A percentile compares a stretch with the other conserved stretches of the same genome.
phyloP scores from a whole-genome alignment of 805 yeast genomes.

The Monosporozyma servazzii region DNA sequence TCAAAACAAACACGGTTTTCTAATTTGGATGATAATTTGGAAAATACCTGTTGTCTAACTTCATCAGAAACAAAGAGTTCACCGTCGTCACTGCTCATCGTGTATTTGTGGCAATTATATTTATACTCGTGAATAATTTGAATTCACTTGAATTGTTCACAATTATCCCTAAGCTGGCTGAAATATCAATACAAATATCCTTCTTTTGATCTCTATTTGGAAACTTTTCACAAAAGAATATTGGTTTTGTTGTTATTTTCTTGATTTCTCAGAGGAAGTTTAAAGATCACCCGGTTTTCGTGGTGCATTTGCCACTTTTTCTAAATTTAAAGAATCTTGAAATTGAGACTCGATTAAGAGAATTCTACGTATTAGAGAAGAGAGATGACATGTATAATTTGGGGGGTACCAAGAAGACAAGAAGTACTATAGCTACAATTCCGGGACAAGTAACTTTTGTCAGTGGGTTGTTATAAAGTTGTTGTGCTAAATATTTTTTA shows the following conservation, averaged over 20 bases:
- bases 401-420: neutral
- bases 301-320: neutral
- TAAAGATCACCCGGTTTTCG: neutral
- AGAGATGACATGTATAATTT: neutral
- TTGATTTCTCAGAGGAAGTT: neutral
- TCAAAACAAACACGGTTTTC: slow-evolving; percentile 88
- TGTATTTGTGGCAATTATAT: neutral
- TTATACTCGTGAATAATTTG: neutral
- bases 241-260: neutral
- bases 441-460: neutral
- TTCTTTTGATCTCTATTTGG: neutral
- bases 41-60: slow-evolving; percentile 57
- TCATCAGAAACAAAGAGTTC: slow-evolving; percentile 49
- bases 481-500: neutral
- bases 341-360: neutral
- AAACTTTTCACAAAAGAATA: neutral
- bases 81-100: slow-evolving; percentile 20
- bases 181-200: neutral
- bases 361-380: neutral
- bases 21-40: slow-evolving; percentile 48
- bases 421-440: too few species aligned
- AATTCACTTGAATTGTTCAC: too few species aligned
- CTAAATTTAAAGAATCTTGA: neutral
- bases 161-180: neutral
- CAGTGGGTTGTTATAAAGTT: neutral